phyloP scores from a whole-genome alignment of 768 basidiomycete species.

The Pleurotus citrinopileatus region DNA sequence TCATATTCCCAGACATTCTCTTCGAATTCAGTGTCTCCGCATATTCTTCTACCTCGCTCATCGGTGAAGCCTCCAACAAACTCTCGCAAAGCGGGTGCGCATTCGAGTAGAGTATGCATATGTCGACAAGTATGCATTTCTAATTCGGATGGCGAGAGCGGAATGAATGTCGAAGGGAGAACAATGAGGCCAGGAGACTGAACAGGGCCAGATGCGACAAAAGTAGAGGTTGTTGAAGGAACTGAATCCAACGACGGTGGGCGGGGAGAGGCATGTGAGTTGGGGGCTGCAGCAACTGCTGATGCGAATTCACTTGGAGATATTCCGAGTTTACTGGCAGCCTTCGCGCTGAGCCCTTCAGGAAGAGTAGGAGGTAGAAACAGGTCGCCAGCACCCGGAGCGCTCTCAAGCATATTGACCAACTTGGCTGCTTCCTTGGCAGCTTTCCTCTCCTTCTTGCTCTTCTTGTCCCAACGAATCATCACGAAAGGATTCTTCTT shows the following conservation, averaged over 20 bases:
- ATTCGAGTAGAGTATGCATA: slow-evolving; percentile 61
- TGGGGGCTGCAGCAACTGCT: slow-evolving; percentile 25
- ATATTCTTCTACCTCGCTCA: slow-evolving; percentile 30
- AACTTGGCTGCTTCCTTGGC: slow-evolving; percentile 23
- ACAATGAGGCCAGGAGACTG: slow-evolving; percentile 67
- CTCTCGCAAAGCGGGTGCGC: slow-evolving; percentile 53
- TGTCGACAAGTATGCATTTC: slow-evolving; percentile 78
- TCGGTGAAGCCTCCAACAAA: slow-evolving; percentile 40
- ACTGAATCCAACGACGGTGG: slow-evolving; percentile 12
- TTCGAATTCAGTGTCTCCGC: slow-evolving; percentile 34
- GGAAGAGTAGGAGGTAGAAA: neutral
- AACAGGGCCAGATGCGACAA: slow-evolving; percentile 20
- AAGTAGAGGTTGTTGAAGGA: slow-evolving; percentile 6
- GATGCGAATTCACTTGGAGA: slow-evolving; percentile 28
- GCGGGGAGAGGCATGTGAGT: slow-evolving; percentile 13
- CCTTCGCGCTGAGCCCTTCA: slow-evolving; percentile 27
- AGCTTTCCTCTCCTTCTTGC: slow-evolving; percentile 23
- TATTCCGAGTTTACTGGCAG: slow-evolving; percentile 38
- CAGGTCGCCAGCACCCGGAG: neutral
- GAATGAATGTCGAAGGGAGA: slow-evolving; percentile 57
- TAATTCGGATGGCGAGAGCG: slow-evolving; percentile 54
- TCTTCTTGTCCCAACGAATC: slow-evolving; percentile 34
- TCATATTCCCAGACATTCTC: slow-evolving; percentile 57
- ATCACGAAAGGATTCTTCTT: slow-evolving; percentile 31
- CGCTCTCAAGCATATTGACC: slow-evolving; percentile 14